Percentiles rank a stretch among this genome's conserved stretches.
Conservation (phyloP, 179 eudicot species). For the Heliamphora pulchella region DNA sequence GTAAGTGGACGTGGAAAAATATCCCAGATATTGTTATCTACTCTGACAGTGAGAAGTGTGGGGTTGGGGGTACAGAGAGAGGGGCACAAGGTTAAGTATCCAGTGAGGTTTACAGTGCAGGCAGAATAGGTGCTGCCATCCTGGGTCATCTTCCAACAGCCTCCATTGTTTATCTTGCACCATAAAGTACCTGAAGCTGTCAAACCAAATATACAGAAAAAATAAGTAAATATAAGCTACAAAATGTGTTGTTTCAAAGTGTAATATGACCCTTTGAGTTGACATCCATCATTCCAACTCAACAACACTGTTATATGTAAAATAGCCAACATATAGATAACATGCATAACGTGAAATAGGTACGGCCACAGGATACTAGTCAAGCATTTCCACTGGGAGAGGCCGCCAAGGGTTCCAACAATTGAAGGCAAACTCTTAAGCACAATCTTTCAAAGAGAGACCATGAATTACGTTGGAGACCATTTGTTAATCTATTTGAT, state of each 20-base stretch:
- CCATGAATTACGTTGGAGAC: not conserved
- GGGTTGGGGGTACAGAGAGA: not conserved
- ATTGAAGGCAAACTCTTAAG: not conserved
- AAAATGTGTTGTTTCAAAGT: not conserved
- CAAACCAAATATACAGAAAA: not conserved
- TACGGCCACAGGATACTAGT: not conserved
- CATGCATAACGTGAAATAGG: not conserved
- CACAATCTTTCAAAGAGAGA: not conserved
- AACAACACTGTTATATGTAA: not conserved
- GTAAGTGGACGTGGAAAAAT: too few species aligned
- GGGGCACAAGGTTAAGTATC: not conserved
- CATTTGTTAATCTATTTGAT: not conserved
- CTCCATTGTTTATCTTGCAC: constrained; percentile 76
- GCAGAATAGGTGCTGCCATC: constrained; percentile 76
- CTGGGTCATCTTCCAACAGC: constrained; percentile 74
- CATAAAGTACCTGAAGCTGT: constrained; percentile 69
- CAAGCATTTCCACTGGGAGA: not conserved
- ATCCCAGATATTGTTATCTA: not conserved
- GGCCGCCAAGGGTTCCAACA: not conserved
- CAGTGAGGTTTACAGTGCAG: constrained; percentile 43
- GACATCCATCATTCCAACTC: not conserved
- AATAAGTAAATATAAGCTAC: not conserved
- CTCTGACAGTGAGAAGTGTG: not conserved
- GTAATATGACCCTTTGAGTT: not conserved
- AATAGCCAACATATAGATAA: not conserved